Conservation (phyloP, 1,139 yeast genomes). For the Maudiozyma humilis region DNA sequence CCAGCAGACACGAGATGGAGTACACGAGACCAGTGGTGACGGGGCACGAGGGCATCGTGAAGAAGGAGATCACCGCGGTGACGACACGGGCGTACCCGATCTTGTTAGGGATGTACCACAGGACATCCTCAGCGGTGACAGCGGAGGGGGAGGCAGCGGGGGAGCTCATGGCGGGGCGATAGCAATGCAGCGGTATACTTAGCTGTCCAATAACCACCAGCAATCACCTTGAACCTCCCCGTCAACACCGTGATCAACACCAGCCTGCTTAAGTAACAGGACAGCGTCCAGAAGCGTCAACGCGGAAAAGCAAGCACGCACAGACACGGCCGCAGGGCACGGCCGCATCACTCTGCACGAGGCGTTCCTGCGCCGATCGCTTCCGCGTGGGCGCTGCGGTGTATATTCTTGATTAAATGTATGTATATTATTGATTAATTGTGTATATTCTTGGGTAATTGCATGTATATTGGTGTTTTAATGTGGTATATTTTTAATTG, state of each 20-base stretch:
- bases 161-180: constrained; percentile 1
- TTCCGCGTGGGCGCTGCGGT: too few species aligned
- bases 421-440: too few species aligned
- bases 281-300: neutral
- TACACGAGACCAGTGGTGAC: constrained; percentile 66
- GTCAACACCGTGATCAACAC: too few species aligned
- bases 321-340: neutral
- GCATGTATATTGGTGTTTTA: too few species aligned
- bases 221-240: too few species aligned
- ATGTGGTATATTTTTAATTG: too few species aligned
- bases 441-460: too few species aligned
- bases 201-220: too few species aligned
- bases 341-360: neutral
- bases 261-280: too few species aligned
- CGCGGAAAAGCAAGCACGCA: too few species aligned
- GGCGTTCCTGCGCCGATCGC: neutral
- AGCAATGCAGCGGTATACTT: too few species aligned
- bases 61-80: constrained; percentile 71
- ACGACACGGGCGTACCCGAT: constrained; percentile 82
- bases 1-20: constrained; percentile 82
- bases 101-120: constrained; percentile 78
- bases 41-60: constrained; percentile 79
- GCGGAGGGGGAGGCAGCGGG: neutral
- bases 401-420: too few species aligned
- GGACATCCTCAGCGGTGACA: constrained; percentile 41